A percentile compares a stretch with the other conserved stretches of the same genome.
phyloP scores from a whole-genome alignment of 768 basidiomycete species.

The Leccinellum rugosiceps region DNA sequence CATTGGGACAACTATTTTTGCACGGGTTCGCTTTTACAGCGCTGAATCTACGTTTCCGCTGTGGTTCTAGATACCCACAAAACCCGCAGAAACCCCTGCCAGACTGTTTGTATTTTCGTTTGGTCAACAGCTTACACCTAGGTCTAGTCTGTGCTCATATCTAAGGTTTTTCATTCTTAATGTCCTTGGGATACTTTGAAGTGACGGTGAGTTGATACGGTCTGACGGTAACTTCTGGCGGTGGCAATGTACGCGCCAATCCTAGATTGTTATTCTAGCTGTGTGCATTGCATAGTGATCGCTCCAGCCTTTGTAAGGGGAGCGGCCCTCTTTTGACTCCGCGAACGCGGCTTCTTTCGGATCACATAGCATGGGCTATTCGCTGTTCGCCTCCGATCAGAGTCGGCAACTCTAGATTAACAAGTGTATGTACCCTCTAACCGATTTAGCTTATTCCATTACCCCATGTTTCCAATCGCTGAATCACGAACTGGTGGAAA shows the following conservation, averaged over 20 bases:
- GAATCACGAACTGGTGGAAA: not conserved
- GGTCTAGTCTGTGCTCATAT: not conserved
- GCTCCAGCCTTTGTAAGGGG: not conserved
- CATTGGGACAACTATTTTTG: too few relatives aligned
- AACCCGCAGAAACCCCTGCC: too few relatives aligned
- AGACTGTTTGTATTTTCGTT: too few relatives aligned
- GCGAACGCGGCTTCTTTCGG: not conserved
- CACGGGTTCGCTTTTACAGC: not conserved
- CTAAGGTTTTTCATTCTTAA: too few relatives aligned
- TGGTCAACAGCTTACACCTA: not conserved
- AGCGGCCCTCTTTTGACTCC: not conserved
- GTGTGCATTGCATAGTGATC: not conserved
- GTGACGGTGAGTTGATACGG: not conserved
- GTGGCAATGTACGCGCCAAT: not conserved
- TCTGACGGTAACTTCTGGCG: too few relatives aligned
- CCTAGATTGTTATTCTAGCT: not conserved
- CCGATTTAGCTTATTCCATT: not conserved
- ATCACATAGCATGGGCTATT: too few relatives aligned
- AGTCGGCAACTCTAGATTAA: not conserved
- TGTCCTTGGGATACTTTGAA: not conserved
- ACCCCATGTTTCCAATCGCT: not conserved
- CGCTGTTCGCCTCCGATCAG: not conserved
- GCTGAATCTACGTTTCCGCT: not conserved
- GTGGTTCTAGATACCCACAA: not conserved
- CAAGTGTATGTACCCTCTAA: not conserved